Evolutionary conservation across 1,284 basidiomycete species (phyloP).

Genomic region (Hypsizygus ulmarius): DNA sequence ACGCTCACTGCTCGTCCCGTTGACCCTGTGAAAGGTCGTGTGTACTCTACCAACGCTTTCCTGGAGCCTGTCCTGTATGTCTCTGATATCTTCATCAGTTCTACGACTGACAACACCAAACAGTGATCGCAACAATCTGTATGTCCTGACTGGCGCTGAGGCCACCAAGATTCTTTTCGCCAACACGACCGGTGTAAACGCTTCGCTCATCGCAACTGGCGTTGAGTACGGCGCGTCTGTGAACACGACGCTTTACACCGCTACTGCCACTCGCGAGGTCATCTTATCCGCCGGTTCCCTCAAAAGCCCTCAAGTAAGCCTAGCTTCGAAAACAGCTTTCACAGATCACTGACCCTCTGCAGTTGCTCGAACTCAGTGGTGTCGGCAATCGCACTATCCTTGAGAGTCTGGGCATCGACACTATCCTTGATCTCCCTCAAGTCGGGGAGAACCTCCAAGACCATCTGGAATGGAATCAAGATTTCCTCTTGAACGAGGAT

Average conservation of each 20-base stretch:
- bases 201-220: conserved; percentile 14
- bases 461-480: conserved; percentile 6
- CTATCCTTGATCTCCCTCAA: conserved; percentile 14
- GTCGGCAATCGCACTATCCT: conserved; percentile 15
- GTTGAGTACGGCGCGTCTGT: conserved; percentile 15
- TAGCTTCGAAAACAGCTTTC: not conserved
- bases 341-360: not conserved
- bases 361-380: conserved; percentile 14
- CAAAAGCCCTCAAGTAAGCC: conserved; percentile 13
- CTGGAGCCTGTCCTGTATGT: conserved; percentile 13
- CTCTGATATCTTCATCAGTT: not conserved
- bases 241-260: conserved; percentile 7
- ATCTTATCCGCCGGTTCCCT: conserved; percentile 19
- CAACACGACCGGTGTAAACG: not conserved
- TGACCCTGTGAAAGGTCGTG: conserved; percentile 7
- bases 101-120: not conserved
- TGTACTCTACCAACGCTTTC: conserved; percentile 12
- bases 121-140: conserved; percentile 16
- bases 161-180: conserved; percentile 16
- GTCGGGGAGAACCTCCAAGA: conserved; percentile 19
- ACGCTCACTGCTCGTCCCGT: conserved; percentile 14
- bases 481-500: conserved; percentile 15
- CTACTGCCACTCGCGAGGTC: conserved; percentile 16
- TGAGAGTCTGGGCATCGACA: conserved; percentile 4
- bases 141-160: conserved; percentile 17